A percentile compares a stretch with the other conserved stretches of the same genome.
Conservation (phyloP, 2,329 filamentous ascomycete genomes). For the Xylaria sp. region DNA sequence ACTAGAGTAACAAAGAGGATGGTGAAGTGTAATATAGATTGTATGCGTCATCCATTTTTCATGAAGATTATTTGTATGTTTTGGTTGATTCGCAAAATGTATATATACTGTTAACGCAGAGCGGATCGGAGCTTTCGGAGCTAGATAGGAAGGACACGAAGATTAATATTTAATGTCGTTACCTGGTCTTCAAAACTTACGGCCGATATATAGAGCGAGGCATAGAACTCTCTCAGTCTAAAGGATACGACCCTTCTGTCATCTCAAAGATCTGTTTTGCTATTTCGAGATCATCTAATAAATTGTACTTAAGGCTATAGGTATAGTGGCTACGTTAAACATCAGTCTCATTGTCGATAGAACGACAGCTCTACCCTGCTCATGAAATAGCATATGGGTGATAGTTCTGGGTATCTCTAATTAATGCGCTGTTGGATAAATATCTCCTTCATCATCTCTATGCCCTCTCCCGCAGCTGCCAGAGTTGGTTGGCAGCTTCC, state of each 20-base stretch:
- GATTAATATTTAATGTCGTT: neutral
- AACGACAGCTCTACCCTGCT: neutral
- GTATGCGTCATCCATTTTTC: neutral
- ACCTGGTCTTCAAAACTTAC: neutral
- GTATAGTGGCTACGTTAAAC: neutral
- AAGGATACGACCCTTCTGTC: neutral
- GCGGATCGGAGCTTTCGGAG: no score
- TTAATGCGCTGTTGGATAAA: constrained; percentile 17
- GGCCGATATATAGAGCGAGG: neutral
- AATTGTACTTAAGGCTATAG: neutral
- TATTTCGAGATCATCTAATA: neutral
- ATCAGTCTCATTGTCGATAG: neutral
- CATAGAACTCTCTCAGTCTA: neutral
- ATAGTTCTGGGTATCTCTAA: constrained; percentile 24
- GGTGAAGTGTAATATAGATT: neutral
- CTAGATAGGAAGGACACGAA: no score
- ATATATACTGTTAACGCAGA: neutral
- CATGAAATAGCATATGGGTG: neutral
- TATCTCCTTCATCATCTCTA: constrained; percentile 6
- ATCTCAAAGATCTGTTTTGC: neutral
- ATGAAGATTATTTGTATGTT: neutral
- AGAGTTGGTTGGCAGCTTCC: constrained; percentile 43
- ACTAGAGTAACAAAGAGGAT: no score
- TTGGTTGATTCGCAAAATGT: neutral
- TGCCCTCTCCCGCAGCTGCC: constrained; percentile 26